Conservation (phyloP, 352 stramenopile species). For the Discostella stelligera region DNA sequence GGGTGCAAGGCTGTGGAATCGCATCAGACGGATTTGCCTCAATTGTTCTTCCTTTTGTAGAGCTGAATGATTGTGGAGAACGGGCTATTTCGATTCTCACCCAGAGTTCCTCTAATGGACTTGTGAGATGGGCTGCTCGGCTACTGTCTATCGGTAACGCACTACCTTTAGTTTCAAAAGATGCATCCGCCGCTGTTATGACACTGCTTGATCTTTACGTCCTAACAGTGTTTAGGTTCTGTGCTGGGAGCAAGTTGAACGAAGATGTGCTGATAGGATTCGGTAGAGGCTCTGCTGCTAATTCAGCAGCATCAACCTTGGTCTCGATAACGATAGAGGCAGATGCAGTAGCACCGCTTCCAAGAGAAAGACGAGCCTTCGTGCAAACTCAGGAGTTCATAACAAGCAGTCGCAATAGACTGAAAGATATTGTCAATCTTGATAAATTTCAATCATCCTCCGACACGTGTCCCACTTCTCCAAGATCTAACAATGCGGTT, state of each 20-base stretch:
- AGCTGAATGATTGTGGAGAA: conserved; percentile 36
- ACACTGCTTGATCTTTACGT: conserved; percentile 78
- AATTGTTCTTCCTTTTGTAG: conserved; percentile 31
- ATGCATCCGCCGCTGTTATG: conserved; percentile 54
- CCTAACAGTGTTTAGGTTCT: conserved; percentile 77
- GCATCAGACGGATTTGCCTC: conserved; percentile 34
- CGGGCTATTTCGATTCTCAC: conserved; percentile 35
- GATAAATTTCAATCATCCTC: conserved; percentile 67
- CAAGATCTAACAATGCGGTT: conserved; percentile 41
- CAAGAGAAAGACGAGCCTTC: conserved; percentile 39
- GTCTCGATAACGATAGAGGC: conserved; percentile 63
- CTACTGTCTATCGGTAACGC: conserved; percentile 58
- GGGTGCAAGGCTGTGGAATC: conserved; percentile 18
- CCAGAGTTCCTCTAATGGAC: conserved; percentile 48
- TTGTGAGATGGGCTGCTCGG: conserved; percentile 58
- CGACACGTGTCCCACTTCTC: conserved; percentile 12
- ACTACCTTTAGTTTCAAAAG: conserved; percentile 57
- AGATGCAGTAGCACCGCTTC: conserved; percentile 66
- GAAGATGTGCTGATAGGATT: conserved; percentile 71
- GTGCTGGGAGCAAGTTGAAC: conserved; percentile 55
- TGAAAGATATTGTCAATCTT: conserved; percentile 72
- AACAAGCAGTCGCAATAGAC: conserved; percentile 47
- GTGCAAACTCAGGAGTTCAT: conserved; percentile 55
- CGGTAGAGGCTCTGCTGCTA: conserved; percentile 25
- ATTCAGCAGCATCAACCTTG: conserved; percentile 14